Base-by-base conservation (phyloP, 805 yeast genomes). In the Lachancea quebecensis region DNA sequence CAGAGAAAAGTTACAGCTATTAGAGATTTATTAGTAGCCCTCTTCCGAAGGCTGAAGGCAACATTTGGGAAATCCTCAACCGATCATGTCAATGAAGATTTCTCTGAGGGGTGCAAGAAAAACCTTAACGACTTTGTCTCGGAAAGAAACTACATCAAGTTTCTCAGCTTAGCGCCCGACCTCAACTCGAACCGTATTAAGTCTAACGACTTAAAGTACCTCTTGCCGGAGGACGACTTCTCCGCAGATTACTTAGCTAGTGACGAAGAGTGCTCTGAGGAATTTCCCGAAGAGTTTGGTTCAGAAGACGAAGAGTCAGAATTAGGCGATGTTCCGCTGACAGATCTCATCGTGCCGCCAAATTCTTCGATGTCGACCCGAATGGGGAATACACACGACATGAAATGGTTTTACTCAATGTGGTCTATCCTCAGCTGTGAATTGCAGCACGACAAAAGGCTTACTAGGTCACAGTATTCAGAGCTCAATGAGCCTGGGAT, bases 181-280 rank as follows among this genome's bases (percentile, higher is more conserved):
- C n/a, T 39, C 6, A 31, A 39, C 21, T 32, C 31, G 32, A 25
- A 34, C 25, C 11, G 15, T 12, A 29, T 14, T 25, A 36, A 42
- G 1, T 47, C 51, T 0, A 53, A 60, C 18, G 65, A 65, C 44
- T 49, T 54, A 28, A 44, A 50, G 4, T 48, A 70, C 6, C 50
- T 72, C 31, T 52, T 68, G 3, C 64, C 73, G 14, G 77, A 72
- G 21, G 50, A 59, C 16, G 77, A 73, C 45, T 57, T 50, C 25
- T 63, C 68, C 2, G 62, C 52, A 21, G 72, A 69, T 36, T 63
- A 58, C 38, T 54, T 50, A 10, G 64, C 56, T 15, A 62, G 60
- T 37, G 49, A 50, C 34, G 58, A 50, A 7, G 38, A 40, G 15
- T 2, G 33, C 16, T 12, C 18, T n/a, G 37, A 34, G 6, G 21